phyloP scores from a whole-genome alignment of 331 rosid genomes.

The Pyrus hybrid region DNA sequence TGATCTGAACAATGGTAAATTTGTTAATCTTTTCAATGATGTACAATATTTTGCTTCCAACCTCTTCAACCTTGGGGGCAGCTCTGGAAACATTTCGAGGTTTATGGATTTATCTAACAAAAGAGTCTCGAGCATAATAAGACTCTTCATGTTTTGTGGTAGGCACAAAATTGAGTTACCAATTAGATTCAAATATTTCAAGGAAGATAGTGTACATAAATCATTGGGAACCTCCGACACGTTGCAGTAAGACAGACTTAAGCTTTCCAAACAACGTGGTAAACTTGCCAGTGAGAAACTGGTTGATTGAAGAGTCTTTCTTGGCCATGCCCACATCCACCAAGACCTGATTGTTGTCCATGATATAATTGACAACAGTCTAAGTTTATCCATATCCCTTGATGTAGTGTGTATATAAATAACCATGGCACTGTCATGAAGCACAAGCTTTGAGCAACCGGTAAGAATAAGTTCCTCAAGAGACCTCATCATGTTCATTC shows the following conservation, averaged over 20 bases:
- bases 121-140: neutral
- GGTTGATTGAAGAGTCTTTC: neutral
- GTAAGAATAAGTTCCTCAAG: neutral
- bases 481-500: neutral
- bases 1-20: neutral
- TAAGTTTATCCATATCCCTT: neutral
- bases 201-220: neutral
- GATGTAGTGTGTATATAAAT: neutral
- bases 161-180: neutral
- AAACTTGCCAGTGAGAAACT: neutral
- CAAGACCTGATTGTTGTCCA: neutral
- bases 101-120: neutral
- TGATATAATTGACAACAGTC: neutral
- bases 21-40: neutral
- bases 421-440: neutral
- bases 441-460: constrained; percentile 3
- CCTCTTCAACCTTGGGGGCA: too few species aligned
- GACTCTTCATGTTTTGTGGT: neutral
- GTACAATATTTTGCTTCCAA: neutral
- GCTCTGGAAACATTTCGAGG: too few species aligned
- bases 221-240: neutral
- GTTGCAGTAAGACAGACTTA: neutral
- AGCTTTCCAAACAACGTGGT: neutral
- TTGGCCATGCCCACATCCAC: neutral
- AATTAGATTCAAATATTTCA: too few species aligned